Conservation (phyloP, 1,139 yeast genomes). For the Yamadazyma diospyri region DNA sequence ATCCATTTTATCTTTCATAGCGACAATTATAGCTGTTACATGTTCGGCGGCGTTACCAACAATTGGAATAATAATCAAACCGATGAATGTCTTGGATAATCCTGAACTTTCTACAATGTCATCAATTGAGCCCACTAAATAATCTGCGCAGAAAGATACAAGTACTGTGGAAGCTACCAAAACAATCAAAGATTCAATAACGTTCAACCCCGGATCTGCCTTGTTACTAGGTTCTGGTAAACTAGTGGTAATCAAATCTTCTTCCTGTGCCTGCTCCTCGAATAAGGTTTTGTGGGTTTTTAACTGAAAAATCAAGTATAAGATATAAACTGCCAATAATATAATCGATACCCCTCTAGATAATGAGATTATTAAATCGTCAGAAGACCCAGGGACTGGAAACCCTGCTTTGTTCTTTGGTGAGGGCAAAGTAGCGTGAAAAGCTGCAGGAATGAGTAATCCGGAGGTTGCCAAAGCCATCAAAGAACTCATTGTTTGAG, state of each 20-base stretch:
- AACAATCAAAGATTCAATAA: slow-evolving; percentile 41
- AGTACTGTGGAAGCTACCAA: slow-evolving; percentile 67
- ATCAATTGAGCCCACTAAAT: slow-evolving; percentile 89
- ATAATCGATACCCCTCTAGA: slow-evolving; percentile 87
- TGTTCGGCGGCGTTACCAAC: slow-evolving; percentile 99
- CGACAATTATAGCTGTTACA: slow-evolving; percentile 92
- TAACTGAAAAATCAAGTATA: slow-evolving; percentile 83
- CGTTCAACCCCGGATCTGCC: slow-evolving; percentile 30
- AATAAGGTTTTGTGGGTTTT: slow-evolving; percentile 69
- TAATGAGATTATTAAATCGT: slow-evolving; percentile 59
- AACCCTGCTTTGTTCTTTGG: slow-evolving; percentile 28
- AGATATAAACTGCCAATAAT: slow-evolving; percentile 69
- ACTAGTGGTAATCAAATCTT: slow-evolving; percentile 31
- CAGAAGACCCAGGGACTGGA: slow-evolving; percentile 40
- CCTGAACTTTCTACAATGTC: slow-evolving; percentile 81
- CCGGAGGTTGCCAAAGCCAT: slow-evolving; percentile 90
- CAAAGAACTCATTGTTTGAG: slow-evolving; percentile 93
- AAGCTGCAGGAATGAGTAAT: slow-evolving; percentile 90
- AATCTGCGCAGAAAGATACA: slow-evolving; percentile 91
- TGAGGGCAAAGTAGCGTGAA: slow-evolving; percentile 69
- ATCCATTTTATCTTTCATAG: slow-evolving; percentile 96
- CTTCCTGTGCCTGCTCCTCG: slow-evolving; percentile 39
- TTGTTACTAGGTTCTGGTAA: slow-evolving; percentile 26
- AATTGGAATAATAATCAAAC: slow-evolving; percentile 88
- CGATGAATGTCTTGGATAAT: slow-evolving; percentile 90